Base-by-base conservation (phyloP, 768 basidiomycete species). In the Strobilomyces echinocephalus region DNA sequence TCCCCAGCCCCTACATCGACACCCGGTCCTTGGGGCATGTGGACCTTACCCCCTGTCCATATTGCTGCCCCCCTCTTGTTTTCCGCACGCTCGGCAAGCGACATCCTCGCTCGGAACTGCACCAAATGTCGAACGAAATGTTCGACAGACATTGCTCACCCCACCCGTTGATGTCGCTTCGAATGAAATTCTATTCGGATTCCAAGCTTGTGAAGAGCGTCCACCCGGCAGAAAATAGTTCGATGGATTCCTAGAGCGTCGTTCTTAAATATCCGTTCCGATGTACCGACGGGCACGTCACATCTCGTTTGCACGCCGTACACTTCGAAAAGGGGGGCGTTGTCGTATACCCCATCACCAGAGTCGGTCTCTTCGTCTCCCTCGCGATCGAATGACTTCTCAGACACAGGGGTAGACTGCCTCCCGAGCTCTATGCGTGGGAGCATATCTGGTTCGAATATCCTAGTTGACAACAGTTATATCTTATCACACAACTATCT, bases 371-470 rank as follows among this genome's bases (percentile, higher is more conserved):
- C 67, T 70, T 86, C 60, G 69, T 83, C 45, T 79, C 81, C 8
- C 76, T 90, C 26, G 58, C 74, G 5, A 62, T 83, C 30, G 86
- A 90, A 67, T 75, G 87, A 44, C 77, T 79, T 60, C 73, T 89
- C 33, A 72, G 87, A 56, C 85, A 90, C 65, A 71, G 76, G 11
- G 85, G 85, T 54, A 84, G 87, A 52, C 72, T 90, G n/a, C 62
- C 81, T 47, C 78, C 83, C 0, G 75, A 79, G 49, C 76, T 83
- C 77, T 79, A 78, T 26, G 75, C 60, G 26, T 68, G 82, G 40
- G 87, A 90, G 64, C 73, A 70, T 14, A 70, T 79, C 3, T 24
- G 24, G 24, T 24, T 24, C 24, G 24, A 24, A 24, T 24, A 24
- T 24, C 24, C 24, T 24, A 24, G 24, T 24, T 24, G 24, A 24